phyloP scores from a whole-genome alignment of 306 rosid genomes.

The Hippophae tibetana region DNA sequence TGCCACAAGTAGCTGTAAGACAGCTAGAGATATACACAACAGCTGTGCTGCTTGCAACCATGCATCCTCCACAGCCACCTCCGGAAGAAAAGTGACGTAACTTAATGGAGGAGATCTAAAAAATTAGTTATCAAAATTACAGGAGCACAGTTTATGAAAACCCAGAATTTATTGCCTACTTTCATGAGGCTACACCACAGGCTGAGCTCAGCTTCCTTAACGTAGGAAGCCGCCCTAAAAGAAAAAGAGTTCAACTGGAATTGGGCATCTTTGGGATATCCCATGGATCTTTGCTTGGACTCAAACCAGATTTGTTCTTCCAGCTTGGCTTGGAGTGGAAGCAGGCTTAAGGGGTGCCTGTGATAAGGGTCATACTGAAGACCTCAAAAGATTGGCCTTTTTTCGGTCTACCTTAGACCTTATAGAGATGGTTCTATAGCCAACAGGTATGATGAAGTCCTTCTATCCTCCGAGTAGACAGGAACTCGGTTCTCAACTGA shows the following conservation, averaged over 20 bases:
- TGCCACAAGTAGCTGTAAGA: constrained; percentile 85
- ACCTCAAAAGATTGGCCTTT: constrained; percentile 86
- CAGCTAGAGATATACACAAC: constrained; percentile 94
- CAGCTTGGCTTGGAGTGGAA: constrained; percentile 96
- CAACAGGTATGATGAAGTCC: constrained; percentile 88
- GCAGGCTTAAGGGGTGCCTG: constrained; percentile 79
- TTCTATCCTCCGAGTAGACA: constrained; percentile 59
- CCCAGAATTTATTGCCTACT: constrained; percentile 77
- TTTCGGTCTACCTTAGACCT: constrained; percentile 81
- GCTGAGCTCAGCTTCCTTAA: constrained; percentile 95
- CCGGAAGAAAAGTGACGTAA: constrained; percentile 81
- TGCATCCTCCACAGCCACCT: constrained; percentile 79
- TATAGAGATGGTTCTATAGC: constrained; percentile 90
- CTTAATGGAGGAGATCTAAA: constrained; percentile 86
- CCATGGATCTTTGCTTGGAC: constrained; percentile 99
- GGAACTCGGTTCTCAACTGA: constrained; percentile 48
- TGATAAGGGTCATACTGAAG: constrained; percentile 71
- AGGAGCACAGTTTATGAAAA: constrained; percentile 71
- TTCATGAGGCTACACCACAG: constrained; percentile 93
- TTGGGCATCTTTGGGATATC: constrained; percentile 84
- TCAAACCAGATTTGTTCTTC: constrained; percentile 87
- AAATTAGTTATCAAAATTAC: constrained; percentile 66
- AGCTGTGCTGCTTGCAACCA: constrained; percentile 84
- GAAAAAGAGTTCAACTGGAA: constrained; percentile 64
- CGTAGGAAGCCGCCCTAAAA: constrained; percentile 88